Evolutionary conservation across 495 filamentous ascomycete genomes (phyloP), one percentile per base, ranked within the genome.

Genomic region (Penicillium samsonianum): DNA sequence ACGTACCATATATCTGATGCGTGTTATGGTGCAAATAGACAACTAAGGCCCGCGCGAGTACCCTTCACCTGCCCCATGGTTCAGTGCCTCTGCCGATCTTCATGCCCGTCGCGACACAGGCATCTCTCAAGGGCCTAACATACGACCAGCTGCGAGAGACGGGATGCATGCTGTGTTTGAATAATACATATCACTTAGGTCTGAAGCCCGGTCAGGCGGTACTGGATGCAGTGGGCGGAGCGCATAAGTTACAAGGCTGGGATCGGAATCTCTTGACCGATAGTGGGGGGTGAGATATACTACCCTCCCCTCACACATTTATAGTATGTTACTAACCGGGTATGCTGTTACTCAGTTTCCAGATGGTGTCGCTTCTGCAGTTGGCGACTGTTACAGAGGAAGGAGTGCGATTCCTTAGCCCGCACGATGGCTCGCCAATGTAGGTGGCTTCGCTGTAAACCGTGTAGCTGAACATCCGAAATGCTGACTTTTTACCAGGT

Each of bases 51-150:
- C 87, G 94, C 60, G 94, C 94, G n/a, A 90, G 92, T 53, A 85
- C 86, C 53, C 83, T 99, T 45, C 85, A 86, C 12, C 86, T 99
- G 1, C 94, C 94, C 35, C 95, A 98, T 83, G 94, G 94, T 63
- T 80, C 87, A 0, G 92, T 98, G 14, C 82, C 88, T 50, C 82
- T 97, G 11, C 94, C 94, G 2, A 85, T 97, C 22, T 99, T 98
- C 73, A 98, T 98, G 92, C 94, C 94, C 17, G 94, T 98, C 28
- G 94, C 95, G 17, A 98, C 94, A n/a, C 94, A 99, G 73, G 94
- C 90, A 1, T 92, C 93, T 0, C 77, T 99, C 30, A 99, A 99
- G 70, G 94, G 94, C 26, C 75, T 99, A 53, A 97, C 94, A 26
- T 90, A 92, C 2, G 88, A 93, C 60, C 94, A 99, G 64, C 77